Base-by-base conservation (phyloP, 371 early-diverging fungal genomes). In the Mucor saturninus region DNA sequence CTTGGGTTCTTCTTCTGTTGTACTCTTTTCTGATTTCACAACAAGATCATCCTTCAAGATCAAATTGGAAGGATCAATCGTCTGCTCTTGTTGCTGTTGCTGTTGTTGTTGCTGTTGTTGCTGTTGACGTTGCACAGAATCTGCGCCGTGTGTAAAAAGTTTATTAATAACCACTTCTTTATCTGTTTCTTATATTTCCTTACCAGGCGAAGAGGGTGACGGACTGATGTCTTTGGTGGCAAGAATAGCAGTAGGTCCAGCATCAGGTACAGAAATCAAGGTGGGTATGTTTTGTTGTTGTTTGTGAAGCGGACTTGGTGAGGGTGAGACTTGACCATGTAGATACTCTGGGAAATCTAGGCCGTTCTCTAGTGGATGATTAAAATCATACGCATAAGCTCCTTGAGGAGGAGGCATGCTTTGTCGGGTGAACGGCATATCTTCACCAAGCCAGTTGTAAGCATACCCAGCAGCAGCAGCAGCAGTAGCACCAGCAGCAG, bases 161-260 rank as follows among this genome's bases (percentile, higher is more conserved):
- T 30, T 35, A 37, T 30, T 29, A 26, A 39, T 14, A 57, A 21
- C 21, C 21, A 21, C 0, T 21, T 21, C 21, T 0, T 21, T 21
- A 21, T 21, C 21, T n/a, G n/a, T n/a, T n/a, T n/a, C n/a, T n/a
- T n/a, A n/a, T n/a, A n/a, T n/a, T n/a, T n/a, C 21, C 21, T 21
- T 62, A 54, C 63, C 68, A 2, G 68, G 55, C 30, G 67, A 57
- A 28, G 62, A 53, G 40, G 50, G 49, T n/a, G 59, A 26, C 13
- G 26, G 43, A 37, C 62, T 56, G 21, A 50, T 14, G 31, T 46
- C 29, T 48, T 21, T 28, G 30, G 49, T 55, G 4, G 55, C 62
- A 5, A 79, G 54, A 50, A 79, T 67, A 50, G 75, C 80, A 29
- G 80, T 79, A 0, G 80, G 80, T 21, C 80, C 80, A 55, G 80